Evolutionary conservation across 352 stramenopile genomes (phyloP).

Genomic region (Thraustochytrium sp.): DNA sequence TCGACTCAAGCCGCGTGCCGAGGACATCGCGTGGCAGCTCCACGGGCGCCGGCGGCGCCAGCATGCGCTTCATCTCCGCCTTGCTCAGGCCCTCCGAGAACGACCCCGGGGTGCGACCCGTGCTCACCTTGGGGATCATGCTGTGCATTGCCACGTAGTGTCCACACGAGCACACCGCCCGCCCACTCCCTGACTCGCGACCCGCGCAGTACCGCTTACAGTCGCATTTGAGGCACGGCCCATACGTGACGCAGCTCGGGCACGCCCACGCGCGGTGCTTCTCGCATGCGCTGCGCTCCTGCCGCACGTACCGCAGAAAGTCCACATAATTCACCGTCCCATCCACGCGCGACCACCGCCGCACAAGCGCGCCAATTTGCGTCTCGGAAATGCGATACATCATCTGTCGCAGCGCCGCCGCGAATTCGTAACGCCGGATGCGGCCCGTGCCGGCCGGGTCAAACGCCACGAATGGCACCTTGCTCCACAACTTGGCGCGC

Average conservation of each 20-base stretch:
- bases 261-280: slow-evolving; percentile 37
- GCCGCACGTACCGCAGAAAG: slow-evolving; percentile 15
- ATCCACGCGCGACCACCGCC: background rate
- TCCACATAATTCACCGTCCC: slow-evolving; percentile 9
- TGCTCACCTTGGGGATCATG: slow-evolving; percentile 19
- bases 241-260: slow-evolving; percentile 1
- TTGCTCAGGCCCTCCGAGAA: background rate
- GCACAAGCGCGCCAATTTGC: background rate
- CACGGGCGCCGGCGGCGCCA: background rate
- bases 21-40: background rate
- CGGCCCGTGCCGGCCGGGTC: background rate
- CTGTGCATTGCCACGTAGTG: slow-evolving; percentile 44
- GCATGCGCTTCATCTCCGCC: slow-evolving; percentile 22
- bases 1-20: background rate
- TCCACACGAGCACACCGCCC: slow-evolving; percentile 6
- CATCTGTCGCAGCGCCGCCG: slow-evolving; percentile 13
- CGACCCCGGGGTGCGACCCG: background rate
- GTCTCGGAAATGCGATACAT: slow-evolving; percentile 10
- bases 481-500: slow-evolving; percentile 16
- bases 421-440: slow-evolving; percentile 30
- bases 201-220: slow-evolving; percentile 2
- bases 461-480: slow-evolving; percentile 32
- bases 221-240: slow-evolving; percentile 28
- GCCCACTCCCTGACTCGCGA: background rate
- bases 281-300: slow-evolving; percentile 14